Percentiles rank a stretch among this genome's conserved stretches.
Evolutionary conservation across 768 basidiomycete species (phyloP).

Genomic region (Daedaleopsis nitida): DNA sequence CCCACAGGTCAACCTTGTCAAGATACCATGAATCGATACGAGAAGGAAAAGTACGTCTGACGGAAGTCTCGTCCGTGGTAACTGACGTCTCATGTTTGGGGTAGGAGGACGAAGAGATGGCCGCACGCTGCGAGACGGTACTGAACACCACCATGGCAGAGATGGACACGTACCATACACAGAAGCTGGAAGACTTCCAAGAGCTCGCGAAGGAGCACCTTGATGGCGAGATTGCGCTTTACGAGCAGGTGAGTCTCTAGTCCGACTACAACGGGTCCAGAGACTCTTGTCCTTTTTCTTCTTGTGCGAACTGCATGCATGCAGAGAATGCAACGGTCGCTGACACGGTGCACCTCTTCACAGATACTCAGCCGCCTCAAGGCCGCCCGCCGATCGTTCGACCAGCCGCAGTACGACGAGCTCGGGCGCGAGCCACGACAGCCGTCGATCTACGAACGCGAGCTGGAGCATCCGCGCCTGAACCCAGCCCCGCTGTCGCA

Average conservation of each 20-base stretch:
- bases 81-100: not conserved
- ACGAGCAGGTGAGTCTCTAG: conserved; percentile 57
- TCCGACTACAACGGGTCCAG: not conserved
- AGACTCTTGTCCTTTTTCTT: not conserved
- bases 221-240: conserved; percentile 75
- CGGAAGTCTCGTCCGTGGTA: too few species aligned
- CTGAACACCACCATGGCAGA: conserved; percentile 89
- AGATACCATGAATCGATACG: conserved; percentile 60
- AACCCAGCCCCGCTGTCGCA: conserved; percentile 57
- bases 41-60: conserved; percentile 35
- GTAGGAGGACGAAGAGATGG: conserved; percentile 65
- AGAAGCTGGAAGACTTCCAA: conserved; percentile 72
- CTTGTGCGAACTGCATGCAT: too few species aligned
- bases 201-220: conserved; percentile 64
- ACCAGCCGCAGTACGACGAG: conserved; percentile 47
- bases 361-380: conserved; percentile 63
- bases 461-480: conserved; percentile 57
- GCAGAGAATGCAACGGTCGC: not conserved
- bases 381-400: conserved; percentile 56
- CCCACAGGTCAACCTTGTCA: conserved; percentile 67
- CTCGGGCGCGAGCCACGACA: conserved; percentile 54
- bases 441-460: conserved; percentile 76
- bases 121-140: conserved; percentile 82
- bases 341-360: not conserved
- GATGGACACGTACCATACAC: conserved; percentile 76